A percentile compares a stretch with the other conserved stretches of the same genome.
phyloP scores from a whole-genome alignment of 2,329 filamentous ascomycete genomes.

The Sarocladium kiliense region DNA sequence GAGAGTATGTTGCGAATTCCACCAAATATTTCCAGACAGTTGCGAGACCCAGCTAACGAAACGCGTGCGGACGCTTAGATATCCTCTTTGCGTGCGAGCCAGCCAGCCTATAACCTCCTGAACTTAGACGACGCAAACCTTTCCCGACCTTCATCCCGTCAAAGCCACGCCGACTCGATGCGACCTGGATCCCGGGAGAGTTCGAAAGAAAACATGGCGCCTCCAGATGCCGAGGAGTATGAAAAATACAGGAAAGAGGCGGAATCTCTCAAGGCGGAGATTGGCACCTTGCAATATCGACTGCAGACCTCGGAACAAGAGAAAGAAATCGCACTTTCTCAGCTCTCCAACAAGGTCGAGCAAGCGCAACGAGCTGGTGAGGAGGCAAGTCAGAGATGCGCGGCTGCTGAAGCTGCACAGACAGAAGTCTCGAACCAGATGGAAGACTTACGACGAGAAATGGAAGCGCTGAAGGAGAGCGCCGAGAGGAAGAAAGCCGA shows the following conservation, averaged over 20 bases:
- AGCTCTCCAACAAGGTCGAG: conserved; percentile 78
- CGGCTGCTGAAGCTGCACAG: conserved; percentile 53
- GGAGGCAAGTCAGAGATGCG: conserved; percentile 68
- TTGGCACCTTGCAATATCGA: conserved; percentile 84
- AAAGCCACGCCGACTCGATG: conserved; percentile 35
- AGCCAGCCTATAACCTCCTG: conserved; percentile 56
- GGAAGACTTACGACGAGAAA: conserved; percentile 45
- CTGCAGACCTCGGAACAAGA: conserved; percentile 85
- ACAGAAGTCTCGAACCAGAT: conserved; percentile 43
- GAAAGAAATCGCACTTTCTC: conserved; percentile 70
- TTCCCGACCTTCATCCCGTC: conserved; percentile 33
- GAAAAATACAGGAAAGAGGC: conserved; percentile 51
- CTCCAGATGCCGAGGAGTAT: conserved; percentile 53
- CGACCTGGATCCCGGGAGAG: conserved; percentile 50
- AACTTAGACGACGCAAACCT: conserved; percentile 42
- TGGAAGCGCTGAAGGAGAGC: conserved; percentile 45
- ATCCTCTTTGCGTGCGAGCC: conserved; percentile 44
- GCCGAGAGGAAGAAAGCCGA: conserved; percentile 55
- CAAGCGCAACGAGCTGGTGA: conserved; percentile 78
- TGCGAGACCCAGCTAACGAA: too few relatives aligned
- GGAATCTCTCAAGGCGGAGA: conserved; percentile 82
- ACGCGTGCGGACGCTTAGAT: conserved; percentile 23
- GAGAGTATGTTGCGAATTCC: conserved; percentile 25
- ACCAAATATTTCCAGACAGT: too few relatives aligned
- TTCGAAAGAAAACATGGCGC: conserved; percentile 55